Percentiles rank a stretch among this genome's conserved stretches.
Evolutionary conservation across 495 filamentous ascomycete species (phyloP).

Genomic region (Xylaria acuta): DNA sequence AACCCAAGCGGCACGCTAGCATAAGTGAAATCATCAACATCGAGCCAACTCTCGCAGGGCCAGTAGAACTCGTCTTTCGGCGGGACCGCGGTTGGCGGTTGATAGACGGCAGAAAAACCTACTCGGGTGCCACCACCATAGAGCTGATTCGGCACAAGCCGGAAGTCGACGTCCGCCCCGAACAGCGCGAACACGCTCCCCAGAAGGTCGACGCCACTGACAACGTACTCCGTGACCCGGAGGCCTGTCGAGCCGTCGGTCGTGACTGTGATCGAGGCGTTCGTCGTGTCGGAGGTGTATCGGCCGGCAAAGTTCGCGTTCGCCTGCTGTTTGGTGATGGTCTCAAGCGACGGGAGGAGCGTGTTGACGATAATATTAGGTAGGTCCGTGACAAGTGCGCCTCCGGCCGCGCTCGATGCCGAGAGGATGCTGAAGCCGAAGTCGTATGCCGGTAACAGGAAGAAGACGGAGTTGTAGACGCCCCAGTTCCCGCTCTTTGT

Average conservation of each 20-base stretch:
- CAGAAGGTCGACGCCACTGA: conserved; percentile 44
- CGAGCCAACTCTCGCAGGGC: conserved; percentile 31
- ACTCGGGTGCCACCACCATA: conserved; percentile 1
- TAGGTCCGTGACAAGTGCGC: conserved; percentile 12
- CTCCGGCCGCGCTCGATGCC: conserved; percentile 32
- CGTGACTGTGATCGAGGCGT: conserved; percentile 40
- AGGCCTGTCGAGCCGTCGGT: conserved; percentile 35
- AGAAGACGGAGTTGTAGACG: conserved; percentile 39
- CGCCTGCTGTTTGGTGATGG: conserved; percentile 41
- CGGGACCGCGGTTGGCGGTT: conserved; percentile 23
- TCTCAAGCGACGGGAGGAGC: conserved; percentile 44
- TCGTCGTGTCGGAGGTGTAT: conserved; percentile 38
- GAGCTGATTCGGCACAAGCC: conserved; percentile 31
- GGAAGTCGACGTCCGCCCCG: conserved; percentile 35
- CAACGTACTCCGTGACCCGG: conserved; percentile 41
- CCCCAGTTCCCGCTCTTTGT: conserved; percentile 54
- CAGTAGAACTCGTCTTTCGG: conserved; percentile 20
- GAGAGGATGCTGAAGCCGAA: conserved; percentile 49
- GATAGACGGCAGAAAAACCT: conserved; percentile 29
- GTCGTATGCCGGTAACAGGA: conserved; percentile 49
- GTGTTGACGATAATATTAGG: conserved; percentile 37
- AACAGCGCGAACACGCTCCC: conserved; percentile 19
- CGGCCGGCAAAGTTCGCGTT: conserved; percentile 36
- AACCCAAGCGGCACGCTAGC: conserved; percentile 36
- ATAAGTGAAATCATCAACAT: conserved; percentile 29